Percentiles rank a stretch among this genome's conserved stretches.
These are phyloP conservation scores for Rhytidhysteron rufulum DNA, from an alignment of 2,329 filamentous ascomycete species.

Conservation along the genomic window DNA sequence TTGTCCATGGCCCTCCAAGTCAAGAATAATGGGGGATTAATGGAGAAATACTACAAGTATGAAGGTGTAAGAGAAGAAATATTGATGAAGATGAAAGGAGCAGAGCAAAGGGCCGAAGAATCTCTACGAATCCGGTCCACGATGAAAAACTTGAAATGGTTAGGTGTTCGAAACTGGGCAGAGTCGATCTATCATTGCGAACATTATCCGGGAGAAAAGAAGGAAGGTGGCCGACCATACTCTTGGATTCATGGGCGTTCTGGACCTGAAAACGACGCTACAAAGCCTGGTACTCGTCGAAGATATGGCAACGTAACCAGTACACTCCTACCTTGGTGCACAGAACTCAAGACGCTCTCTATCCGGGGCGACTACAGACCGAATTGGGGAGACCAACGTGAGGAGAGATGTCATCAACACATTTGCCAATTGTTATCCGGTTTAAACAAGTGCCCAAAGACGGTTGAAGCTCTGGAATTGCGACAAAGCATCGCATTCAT, in stretches of 20 bases:
- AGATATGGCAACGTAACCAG: not conserved
- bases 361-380: slow-evolving; percentile 13
- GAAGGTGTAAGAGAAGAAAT: not conserved
- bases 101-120: not conserved
- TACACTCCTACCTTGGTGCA: slow-evolving; percentile 7
- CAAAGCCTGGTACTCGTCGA: too few species aligned
- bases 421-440: slow-evolving; percentile 12
- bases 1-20: too few species aligned
- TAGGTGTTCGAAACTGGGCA: slow-evolving; percentile 15
- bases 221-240: not conserved
- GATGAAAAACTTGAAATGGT: slow-evolving; percentile 12
- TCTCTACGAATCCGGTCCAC: not conserved
- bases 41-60: too few species aligned
- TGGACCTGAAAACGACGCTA: too few species aligned
- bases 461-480: slow-evolving; percentile 16
- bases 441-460: slow-evolving; percentile 5
- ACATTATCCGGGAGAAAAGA: not conserved
- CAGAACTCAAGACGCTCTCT: slow-evolving; percentile 14
- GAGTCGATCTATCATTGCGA: not conserved
- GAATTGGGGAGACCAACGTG: slow-evolving; percentile 1
- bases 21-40: too few species aligned
- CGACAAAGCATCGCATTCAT: slow-evolving; percentile 13
- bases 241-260: not conserved
- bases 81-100: not conserved
- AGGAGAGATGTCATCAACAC: slow-evolving; percentile 8